Evolutionary conservation across 805 yeast genomes (phyloP), one percentile per base, ranked within the genome.

Genomic region (Saccharomycopsis fibuligera): DNA sequence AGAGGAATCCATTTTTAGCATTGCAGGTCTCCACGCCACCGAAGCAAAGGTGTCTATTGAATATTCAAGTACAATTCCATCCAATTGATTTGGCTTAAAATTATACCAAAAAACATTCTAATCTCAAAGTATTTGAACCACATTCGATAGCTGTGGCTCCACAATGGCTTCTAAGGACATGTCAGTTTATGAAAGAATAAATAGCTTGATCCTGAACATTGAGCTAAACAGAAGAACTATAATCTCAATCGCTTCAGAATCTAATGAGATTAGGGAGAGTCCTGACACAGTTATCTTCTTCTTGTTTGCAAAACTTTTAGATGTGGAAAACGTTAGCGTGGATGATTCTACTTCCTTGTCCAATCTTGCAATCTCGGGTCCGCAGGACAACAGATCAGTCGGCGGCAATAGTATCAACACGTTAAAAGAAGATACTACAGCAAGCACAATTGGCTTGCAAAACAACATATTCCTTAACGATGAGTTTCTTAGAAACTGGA

Each of bases 151-250:
- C n/a, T n/a, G 12, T 29, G 31, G 31, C 12, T 8, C 39, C 8
- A 9, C 9, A 40, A 40, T 40, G 44, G 31, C 19, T 5, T 40
- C 44, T 10, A 14, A 21, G 35, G 44, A 40, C 9, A 33, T 10
- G 19, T 38, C 48, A 9, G 17, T 47, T n/a, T 41, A 35, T 17
- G n/a, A 21, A 14, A 35, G 22, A 4, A 35, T 47, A 6, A 41
- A 43, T 6, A 30, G 5, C 8, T 27, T 52, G 14, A 14, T 44
- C 12, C 48, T 30, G 31, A 49, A 49, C 23, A 48, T 49, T 22
- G 50, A 41, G 35, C 35, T 51, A n/a, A 48, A 51, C 21, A 29
- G 43, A 19, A 36, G 40, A 10, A 31, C 54, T 2, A n/a, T 48
- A 10, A 14, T 21, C 29, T 33, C 36, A 14, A 23, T 44, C 5